These are phyloP conservation scores for Suillus americanus DNA, from an alignment of 768 basidiomycete species.

Conservation along the genomic window DNA sequence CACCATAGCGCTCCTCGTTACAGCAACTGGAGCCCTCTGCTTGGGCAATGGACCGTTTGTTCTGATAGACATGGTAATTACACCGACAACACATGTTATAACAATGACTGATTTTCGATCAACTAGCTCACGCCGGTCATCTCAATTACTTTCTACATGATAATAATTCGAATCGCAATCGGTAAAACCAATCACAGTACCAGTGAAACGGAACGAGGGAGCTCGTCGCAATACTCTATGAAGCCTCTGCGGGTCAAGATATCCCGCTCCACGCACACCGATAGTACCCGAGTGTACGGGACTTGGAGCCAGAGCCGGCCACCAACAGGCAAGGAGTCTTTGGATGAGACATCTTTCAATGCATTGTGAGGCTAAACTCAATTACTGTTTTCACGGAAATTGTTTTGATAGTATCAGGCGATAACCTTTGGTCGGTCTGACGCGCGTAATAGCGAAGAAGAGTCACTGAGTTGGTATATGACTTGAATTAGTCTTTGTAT, in stretches of 20 bases:
- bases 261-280: background rate
- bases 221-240: background rate
- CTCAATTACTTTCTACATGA: background rate
- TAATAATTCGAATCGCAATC: background rate
- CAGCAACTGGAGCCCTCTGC: conserved; percentile 29
- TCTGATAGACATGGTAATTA: background rate
- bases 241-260: conserved; percentile 7
- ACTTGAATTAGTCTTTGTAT: background rate
- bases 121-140: background rate
- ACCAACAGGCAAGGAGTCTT: background rate
- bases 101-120: background rate
- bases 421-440: background rate
- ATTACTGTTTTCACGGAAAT: background rate
- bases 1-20: conserved; percentile 32
- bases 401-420: background rate
- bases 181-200: background rate
- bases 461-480: background rate
- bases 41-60: conserved; percentile 33
- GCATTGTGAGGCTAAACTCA: background rate
- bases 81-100: background rate
- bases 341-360: background rate
- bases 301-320: background rate
- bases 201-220: background rate
- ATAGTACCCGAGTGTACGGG: background rate
- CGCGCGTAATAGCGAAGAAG: background rate